Evolutionary conservation across 2,329 filamentous ascomycete genomes (phyloP), one percentile per base, ranked within the genome.

Genomic region (Fusarium drepaniforme): DNA sequence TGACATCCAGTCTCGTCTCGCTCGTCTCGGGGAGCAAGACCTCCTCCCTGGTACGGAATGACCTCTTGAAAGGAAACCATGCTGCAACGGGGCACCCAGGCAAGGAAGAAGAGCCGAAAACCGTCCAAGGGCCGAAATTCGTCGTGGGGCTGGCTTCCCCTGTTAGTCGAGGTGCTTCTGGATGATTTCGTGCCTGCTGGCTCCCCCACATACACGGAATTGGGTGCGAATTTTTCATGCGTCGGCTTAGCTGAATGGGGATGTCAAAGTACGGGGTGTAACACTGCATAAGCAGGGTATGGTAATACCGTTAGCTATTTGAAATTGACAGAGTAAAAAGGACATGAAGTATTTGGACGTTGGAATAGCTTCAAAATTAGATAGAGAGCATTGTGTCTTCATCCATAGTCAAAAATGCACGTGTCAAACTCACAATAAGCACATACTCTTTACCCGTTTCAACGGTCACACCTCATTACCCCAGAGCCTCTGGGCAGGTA

Each of bases 81-180:
- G 49, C 72, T 70, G 62, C 51, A 53, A 64, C 33, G 61, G 72
- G 56, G 40, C 64, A 49, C 53, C 64, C 56, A 72, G 67, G 57
- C 73, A 59, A 75, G 74, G 70, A 74, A 68, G 63, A 70, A 69
- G 60, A 72, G 70, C 74, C 75, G 66, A 75, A 78, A 77, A 66
- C 67, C 74, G 74, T 72, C 64, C 61, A 58, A 72, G 57, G 60
- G 25, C 76, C 75, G 75, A 78, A 72, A 77, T 78, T 77, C 64
- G 63, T 60, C 72, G 60, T 73, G 67, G 72, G 68, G 59, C 74
- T 64, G 16, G 46, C 23, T 42, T 44, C 64, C 61, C 53, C 49
- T 49, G 49, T 67, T 51, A 8, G 37, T 58, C 37, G 51, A 53
- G 44, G 13, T 51, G 44, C 64, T 66, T 64, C 44, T 40, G 60